Base-by-base conservation (phyloP, 495 filamentous ascomycete genomes). In the Penicillium silybi region DNA sequence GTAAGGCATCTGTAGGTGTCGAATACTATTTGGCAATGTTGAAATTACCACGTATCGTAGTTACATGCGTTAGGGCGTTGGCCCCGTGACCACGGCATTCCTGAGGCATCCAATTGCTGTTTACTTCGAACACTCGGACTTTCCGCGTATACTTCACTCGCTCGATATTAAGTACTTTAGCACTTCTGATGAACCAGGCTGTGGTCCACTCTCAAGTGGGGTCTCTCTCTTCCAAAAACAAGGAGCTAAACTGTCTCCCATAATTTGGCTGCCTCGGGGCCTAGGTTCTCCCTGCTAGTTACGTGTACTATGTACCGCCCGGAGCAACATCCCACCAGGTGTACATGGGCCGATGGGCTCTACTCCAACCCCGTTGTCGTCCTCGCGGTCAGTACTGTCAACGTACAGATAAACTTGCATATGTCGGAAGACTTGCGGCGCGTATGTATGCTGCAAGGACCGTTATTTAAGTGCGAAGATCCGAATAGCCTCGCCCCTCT, bases 401-500 rank as follows among this genome's bases (percentile, higher is more conserved):
- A 18, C 3, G 15, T 39, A 39, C 15, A 40, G 37, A 39, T 48
- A 27, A 48, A 5, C 34, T 48, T 34, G 19, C 34, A 18, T 48
- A 26, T 2, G 6, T 6, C 18, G 7, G 15, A 19, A 40, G 25
- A 22, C 16, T 3, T 39, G 45, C 45, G n/a, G 15, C 15, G 19
- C 15, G n/a, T 22, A 18, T 50, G 35, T 41, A 35, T 47, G 27
- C 56, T 20, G 27, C 46, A 32, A 32, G 9, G 29, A n/a, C n/a
- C 38, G 29, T 13, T 32, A 9, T 13, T 32, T 32, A 32, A 32
- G 22, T 35, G 25, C 37, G 34, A 45, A 17, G 45, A 56, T 63
- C 53, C 50, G 62, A 65, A 66, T 66, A 63, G 54, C 63, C 60
- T 66, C 63, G 52, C 60, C 63, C 52, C 65, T 64, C 53, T 75